phyloP scores from a whole-genome alignment of 148 eudicot species.

The Nepenthes gracilis region DNA sequence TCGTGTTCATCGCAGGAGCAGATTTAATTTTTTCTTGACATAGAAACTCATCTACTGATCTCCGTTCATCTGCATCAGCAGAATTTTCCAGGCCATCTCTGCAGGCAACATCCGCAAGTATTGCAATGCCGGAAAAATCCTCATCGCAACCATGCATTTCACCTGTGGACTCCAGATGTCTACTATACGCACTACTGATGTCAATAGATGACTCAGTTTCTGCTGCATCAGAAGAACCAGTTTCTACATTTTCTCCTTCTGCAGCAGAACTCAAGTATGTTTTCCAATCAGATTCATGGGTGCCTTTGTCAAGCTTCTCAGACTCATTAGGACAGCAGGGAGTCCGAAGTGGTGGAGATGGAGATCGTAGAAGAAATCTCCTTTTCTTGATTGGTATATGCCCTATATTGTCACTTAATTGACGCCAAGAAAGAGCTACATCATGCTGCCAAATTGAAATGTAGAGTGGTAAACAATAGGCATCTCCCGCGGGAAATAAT shows the following conservation, averaged over 20 bases:
- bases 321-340: conserved; percentile 3
- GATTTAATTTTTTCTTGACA: conserved; percentile 7
- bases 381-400: conserved; percentile 42
- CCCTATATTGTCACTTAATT: conserved; percentile 23
- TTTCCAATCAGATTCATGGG: background rate
- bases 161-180: background rate
- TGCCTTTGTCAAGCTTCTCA: background rate
- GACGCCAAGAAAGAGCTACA: conserved; percentile 12
- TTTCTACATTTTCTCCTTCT: conserved; percentile 5
- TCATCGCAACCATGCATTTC: conserved; percentile 13
- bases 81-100: conserved; percentile 32
- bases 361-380: conserved; percentile 22
- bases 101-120: conserved; percentile 88
- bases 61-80: conserved; percentile 18
- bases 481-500: background rate
- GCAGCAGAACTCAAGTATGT: background rate
- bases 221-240: background rate
- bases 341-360: conserved; percentile 19
- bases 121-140: conserved; percentile 69
- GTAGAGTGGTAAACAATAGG: background rate
- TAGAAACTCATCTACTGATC: conserved; percentile 16
- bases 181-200: background rate
- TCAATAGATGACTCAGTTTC: conserved; percentile 3
- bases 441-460: conserved; percentile 20
- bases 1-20: conserved; percentile 6